Percentiles rank a stretch among this genome's conserved stretches.
These are phyloP conservation scores for Xylaria curta DNA, from an alignment of 495 filamentous ascomycete species.

Conservation along the genomic window DNA sequence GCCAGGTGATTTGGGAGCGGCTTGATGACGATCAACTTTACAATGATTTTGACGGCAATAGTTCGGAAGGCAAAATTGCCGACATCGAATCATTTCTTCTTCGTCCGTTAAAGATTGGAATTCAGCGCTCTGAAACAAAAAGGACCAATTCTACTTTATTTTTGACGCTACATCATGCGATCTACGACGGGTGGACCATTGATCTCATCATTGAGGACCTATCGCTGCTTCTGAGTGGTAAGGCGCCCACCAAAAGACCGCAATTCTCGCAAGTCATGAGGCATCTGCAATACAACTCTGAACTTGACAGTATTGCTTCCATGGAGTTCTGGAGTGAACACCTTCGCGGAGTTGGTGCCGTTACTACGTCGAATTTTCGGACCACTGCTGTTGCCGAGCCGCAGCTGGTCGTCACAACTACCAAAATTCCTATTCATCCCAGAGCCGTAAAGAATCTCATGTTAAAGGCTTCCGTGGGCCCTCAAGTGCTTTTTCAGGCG, in stretches of 20 bases:
- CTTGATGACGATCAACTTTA: conserved; percentile 52
- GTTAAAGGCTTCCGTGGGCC: conserved; percentile 33
- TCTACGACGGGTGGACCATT: conserved; percentile 87
- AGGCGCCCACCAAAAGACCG: conserved; percentile 46
- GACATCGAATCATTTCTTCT: conserved; percentile 53
- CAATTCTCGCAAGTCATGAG: conserved; percentile 56
- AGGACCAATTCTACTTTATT: conserved; percentile 32
- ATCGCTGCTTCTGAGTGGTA: conserved; percentile 44
- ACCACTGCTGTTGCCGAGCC: conserved; percentile 26
- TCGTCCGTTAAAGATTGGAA: conserved; percentile 62
- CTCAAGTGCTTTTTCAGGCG: conserved; percentile 74
- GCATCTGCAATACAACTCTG: conserved; percentile 16
- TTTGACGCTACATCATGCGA: conserved; percentile 67
- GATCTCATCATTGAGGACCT: conserved; percentile 74
- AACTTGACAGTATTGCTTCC: conserved; percentile 30
- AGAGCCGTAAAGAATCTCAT: conserved; percentile 25
- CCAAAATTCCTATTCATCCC: conserved; percentile 37
- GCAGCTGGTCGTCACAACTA: conserved; percentile 24
- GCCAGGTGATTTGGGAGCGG: conserved; percentile 66
- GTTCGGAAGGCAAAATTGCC: conserved; percentile 3
- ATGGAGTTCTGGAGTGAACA: conserved; percentile 63
- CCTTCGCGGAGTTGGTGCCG: conserved; percentile 52
- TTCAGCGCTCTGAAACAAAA: conserved; percentile 34
- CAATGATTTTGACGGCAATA: conserved; percentile 40
- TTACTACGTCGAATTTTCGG: conserved; percentile 50